These are phyloP conservation scores for Tricladium varicosporioides DNA, from an alignment of 2,329 filamentous ascomycete species.

Conservation along the genomic window DNA sequence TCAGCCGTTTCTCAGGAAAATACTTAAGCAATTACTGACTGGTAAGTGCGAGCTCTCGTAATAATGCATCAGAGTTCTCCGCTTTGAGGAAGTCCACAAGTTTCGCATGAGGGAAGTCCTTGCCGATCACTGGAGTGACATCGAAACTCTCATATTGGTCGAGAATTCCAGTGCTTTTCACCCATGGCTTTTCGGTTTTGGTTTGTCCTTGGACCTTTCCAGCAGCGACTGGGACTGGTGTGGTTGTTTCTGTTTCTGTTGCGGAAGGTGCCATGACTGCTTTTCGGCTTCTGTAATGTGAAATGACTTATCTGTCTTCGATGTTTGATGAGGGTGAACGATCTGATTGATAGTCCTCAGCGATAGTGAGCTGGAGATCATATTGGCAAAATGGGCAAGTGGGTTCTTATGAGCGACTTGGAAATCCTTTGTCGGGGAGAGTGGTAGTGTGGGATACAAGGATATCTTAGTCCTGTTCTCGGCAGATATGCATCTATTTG, in stretches of 20 bases:
- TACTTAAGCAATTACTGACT: constrained; percentile 28
- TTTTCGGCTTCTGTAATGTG: neutral
- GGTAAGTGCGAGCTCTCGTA: constrained; percentile 49
- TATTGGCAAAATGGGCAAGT: neutral
- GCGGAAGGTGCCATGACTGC: constrained; percentile 22
- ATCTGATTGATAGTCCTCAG: constrained; percentile 14
- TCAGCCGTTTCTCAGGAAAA: too few species aligned
- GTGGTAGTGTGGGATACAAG: neutral
- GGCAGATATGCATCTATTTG: neutral
- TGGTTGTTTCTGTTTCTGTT: constrained; percentile 13
- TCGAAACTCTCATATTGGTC: constrained; percentile 36
- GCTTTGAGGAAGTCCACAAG: constrained; percentile 46
- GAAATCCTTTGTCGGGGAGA: too few species aligned
- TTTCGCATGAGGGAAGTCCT: constrained; percentile 42
- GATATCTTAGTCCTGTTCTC: neutral
- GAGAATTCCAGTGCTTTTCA: constrained; percentile 28
- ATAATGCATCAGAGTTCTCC: constrained; percentile 45
- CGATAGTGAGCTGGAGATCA: constrained; percentile 20
- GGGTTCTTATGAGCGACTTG: neutral
- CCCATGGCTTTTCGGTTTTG: constrained; percentile 20
- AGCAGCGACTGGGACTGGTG: constrained; percentile 3
- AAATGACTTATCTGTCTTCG: too few species aligned
- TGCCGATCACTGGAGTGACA: constrained; percentile 45
- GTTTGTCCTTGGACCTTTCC: constrained; percentile 7
- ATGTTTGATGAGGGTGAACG: constrained; percentile 2